Evolutionary conservation across 1,284 basidiomycete genomes (phyloP), one percentile per base, ranked within the genome.

Genomic region (Ganoderma meredithae): DNA sequence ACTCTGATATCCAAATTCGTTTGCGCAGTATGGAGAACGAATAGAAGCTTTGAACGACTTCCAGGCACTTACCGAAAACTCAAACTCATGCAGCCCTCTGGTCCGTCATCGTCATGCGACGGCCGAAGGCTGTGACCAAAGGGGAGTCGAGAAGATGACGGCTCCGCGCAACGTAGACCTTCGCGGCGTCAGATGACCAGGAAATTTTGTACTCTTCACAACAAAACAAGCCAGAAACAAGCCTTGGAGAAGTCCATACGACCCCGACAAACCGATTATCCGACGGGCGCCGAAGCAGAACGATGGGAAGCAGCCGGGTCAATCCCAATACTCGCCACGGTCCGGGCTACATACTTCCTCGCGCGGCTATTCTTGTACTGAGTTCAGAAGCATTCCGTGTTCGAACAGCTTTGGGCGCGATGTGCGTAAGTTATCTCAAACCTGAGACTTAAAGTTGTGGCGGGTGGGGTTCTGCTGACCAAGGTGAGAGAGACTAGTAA

Each of bases 381-480:
- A 53, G 58, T 60, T 63, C 68, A 66, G 68, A 63, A 65, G 60
- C 59, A n/a, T 49, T 69, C 68, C 64, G 64, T 66, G 31, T 31
- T 33, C 47, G 22, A 63, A 53, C 66, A 67, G 71, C 53, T 62
- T 25, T 47, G 65, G 53, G 59, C 64, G 64, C 43, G 52, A 25
- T 52, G 63, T 36, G 64, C 25, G 22, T 33, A 49, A 33, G 31
- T 12, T 19, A 27, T 40, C 56, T 58, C 58, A 27, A 40, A 60
- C 58, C 52, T 44, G 53, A 25, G 19, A 43, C 19, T 27, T 60
- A 58, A 33, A 27, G n/a, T 19, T 49, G 25, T 39, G 36, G 19
- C 56, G 3, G 31, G 15, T 53, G 53, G 41, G 44, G 65, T 60
- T 69, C 70, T 69, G 66, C 70, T 69, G 70, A 71, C 68, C 36